phyloP scores from a whole-genome alignment of 768 basidiomycete species.

The Kwoniella dendrophila region DNA sequence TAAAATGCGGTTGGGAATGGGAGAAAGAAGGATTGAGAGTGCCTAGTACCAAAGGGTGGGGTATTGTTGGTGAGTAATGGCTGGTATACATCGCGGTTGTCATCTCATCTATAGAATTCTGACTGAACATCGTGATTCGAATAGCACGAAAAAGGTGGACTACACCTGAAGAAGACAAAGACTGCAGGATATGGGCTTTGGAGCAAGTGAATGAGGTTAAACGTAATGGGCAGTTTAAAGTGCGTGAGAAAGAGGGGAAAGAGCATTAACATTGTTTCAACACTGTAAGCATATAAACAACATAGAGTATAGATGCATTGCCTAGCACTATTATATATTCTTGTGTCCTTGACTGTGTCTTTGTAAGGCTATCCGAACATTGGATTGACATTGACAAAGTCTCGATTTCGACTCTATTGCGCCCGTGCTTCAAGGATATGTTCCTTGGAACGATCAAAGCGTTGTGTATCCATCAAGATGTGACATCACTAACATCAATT shows the following conservation, averaged over 20 bases:
- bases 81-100: neutral
- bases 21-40: conserved; percentile 86
- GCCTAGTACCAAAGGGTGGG: conserved; percentile 93
- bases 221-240: conserved; percentile 68
- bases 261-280: conserved; percentile 33
- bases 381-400: too few relatives aligned
- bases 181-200: conserved; percentile 59
- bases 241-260: conserved; percentile 56
- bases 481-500: conserved; percentile 13
- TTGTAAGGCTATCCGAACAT: too few relatives aligned
- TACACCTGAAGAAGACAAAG: conserved; percentile 49
- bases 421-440: too few relatives aligned
- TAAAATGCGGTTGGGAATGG: conserved; percentile 78
- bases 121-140: conserved; percentile 28
- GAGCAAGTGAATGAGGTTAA: conserved; percentile 64
- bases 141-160: conserved; percentile 55
- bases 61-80: conserved; percentile 70
- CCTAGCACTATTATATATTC: too few relatives aligned
- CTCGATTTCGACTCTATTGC: too few relatives aligned
- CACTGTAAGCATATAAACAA: too few relatives aligned
- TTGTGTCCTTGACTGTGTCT: too few relatives aligned
- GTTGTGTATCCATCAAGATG: conserved; percentile 1
- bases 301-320: too few relatives aligned
- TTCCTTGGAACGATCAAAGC: conserved; percentile 1
- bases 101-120: neutral